phyloP scores from a whole-genome alignment of 2,329 filamentous ascomycete genomes.

The Arthrobotrys musiformis region DNA sequence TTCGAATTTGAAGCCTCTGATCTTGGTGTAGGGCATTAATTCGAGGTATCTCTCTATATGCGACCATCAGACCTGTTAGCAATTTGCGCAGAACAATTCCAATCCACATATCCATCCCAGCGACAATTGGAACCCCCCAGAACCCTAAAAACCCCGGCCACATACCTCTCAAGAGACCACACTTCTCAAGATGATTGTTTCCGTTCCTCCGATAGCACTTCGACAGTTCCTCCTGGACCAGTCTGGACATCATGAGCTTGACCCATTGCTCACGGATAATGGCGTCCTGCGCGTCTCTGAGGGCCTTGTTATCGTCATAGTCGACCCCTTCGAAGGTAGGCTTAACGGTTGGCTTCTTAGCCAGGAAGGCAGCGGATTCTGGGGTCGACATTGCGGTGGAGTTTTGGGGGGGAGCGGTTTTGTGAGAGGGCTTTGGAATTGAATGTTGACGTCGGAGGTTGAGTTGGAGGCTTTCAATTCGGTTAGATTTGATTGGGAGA shows the following conservation, averaged over 20 bases:
- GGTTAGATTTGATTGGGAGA: slow-evolving; percentile 42
- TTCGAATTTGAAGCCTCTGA: slow-evolving; percentile 81
- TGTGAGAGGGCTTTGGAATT: slow-evolving; percentile 12
- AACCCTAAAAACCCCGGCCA: slow-evolving; percentile 53
- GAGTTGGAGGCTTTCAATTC: slow-evolving; percentile 47
- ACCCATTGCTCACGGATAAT: slow-evolving; percentile 90
- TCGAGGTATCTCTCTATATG: slow-evolving; percentile 79
- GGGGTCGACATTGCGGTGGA: slow-evolving; percentile 76
- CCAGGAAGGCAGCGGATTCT: slow-evolving; percentile 82
- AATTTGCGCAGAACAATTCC: neutral
- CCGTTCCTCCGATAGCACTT: slow-evolving; percentile 88
- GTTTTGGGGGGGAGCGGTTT: neutral
- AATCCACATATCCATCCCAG: neutral
- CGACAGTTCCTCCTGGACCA: slow-evolving; percentile 83
- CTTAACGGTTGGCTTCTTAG: slow-evolving; percentile 82
- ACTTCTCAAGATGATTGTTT: slow-evolving; percentile 89
- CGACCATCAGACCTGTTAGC: slow-evolving; percentile 18
- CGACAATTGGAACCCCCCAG: neutral
- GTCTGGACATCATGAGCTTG: slow-evolving; percentile 84
- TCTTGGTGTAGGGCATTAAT: slow-evolving; percentile 78
- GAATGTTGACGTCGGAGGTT: slow-evolving; percentile 54
- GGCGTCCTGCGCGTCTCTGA: slow-evolving; percentile 85
- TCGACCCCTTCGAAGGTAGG: slow-evolving; percentile 88
- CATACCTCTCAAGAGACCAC: slow-evolving; percentile 82
- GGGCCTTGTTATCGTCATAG: slow-evolving; percentile 81